Evolutionary conservation across 2,329 filamentous ascomycete species (phyloP), one percentile per base, ranked within the genome.

Genomic region (Claviceps sp.): DNA sequence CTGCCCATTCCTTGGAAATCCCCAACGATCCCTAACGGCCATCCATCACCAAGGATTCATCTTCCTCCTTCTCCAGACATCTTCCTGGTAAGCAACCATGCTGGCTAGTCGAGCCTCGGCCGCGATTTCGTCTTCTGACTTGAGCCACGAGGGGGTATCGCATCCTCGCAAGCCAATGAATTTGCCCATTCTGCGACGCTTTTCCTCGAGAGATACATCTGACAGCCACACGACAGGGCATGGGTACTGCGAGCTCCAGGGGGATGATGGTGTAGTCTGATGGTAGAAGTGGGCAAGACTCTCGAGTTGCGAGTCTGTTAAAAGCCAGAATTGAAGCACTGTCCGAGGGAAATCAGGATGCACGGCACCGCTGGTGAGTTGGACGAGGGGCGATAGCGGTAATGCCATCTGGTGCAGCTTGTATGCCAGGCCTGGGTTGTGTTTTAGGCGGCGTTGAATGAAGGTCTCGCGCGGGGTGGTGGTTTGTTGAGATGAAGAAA

Each of bases 161-260:
- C 72, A 74, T 2, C 82, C 84, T 49, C 79, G 69, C 52, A 89
- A 69, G 13, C 85, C 85, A 62, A 88, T 87, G 58, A 89, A 89
- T 58, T 78, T 73, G 46, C 85, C 85, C 62, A 88, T 79, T 67
- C 82, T 81, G 55, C 84, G 72, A 55, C 85, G 74, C 72, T 89
- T 89, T 62, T 89, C 76, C 64, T 82, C 78, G 26, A 82, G 64
- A 2, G 71, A 66, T 54, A 81, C 64, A 54, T 73, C 67, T 5
- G 66, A 65, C 2, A 66, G 63, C 85, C 84, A 88, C 50, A 71
- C 66, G 61, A 89, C 77, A n/a, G 78, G 80, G 57, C 79, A 81
- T 0, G 85, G 85, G 63, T 89, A 89, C 55, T 77, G 71, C 48
- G 64, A 57, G 2, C 76, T 75, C 70, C 72, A 79, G n/a, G 64